Evolutionary conservation across 2,329 filamentous ascomycete species (phyloP), one percentile per base, ranked within the genome.

Genomic region (Aureobasidium sp.): DNA sequence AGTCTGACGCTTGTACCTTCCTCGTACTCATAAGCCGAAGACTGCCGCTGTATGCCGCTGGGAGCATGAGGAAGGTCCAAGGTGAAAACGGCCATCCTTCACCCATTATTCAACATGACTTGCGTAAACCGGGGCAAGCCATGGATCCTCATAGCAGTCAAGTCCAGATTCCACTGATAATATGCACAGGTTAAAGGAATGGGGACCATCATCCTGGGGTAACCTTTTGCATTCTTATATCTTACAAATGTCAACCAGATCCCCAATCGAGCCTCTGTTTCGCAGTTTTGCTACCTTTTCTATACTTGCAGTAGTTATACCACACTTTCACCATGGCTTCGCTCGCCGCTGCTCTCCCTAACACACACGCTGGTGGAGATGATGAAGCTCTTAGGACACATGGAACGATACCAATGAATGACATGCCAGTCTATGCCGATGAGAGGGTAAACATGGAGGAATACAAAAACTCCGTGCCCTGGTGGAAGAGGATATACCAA

Each of bases 401-500:
- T 59, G 67, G 67, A 15, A 64, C 62, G 11, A 63, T 68, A 38
- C 67, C 69, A 1, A 60, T 69, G 66, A 67, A 65, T 35, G 29
- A 51, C 13, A 21, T 49, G 9, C 47, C 55, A 5, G 57, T 64
- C 46, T 61, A 68, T 21, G 58, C 63, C 21, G 67, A 70, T 21
- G 68, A 69, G 25, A 69, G 65, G 13, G 66, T 78, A 53, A 71
- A 77, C 57, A 74, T 77, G 68, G 67, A 66, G 25, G 67, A 67
- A 35, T 71, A 71, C 57, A 64, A 63, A 15, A 62, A 65, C 8
- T 67, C 60, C 0, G 68, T 69, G 0, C 77, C 77, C 1, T 61
- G 69, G 4, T 79, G 77, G 77, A 77, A 76, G 63, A 71, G 75
- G 3, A 63, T 78, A 4, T 75, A 74, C 68, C 74, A 76, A 62